Base-by-base conservation (phyloP, 768 basidiomycete genomes). In the Tephrocybe sp. region DNA sequence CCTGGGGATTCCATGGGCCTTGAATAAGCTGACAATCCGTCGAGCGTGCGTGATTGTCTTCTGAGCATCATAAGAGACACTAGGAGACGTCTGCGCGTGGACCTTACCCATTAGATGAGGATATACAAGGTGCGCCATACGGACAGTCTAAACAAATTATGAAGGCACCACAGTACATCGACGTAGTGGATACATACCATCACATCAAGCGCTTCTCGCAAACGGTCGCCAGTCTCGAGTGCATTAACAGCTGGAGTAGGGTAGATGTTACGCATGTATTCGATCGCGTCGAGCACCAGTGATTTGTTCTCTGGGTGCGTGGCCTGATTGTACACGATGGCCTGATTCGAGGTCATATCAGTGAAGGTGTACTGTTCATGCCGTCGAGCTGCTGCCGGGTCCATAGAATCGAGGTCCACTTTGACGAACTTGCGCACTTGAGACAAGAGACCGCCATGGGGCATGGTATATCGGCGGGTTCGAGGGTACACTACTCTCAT, bases 301-400 rank as follows among this genome's bases (percentile, higher is more conserved):
- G 59, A 49, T 0, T 47, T 57, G 30, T 69, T 65, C 25, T 72
- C 71, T 3, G 69, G 63, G 26, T 64, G 62, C 10, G 50, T 58
- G 4, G 69, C 67, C 42, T 77, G 65, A 28, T 58, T 56, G 58
- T 70, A 65, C 9, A 71, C 72, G 51, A 79, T 72, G 15, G 72
- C 76, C 58, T 78, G 76, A 49, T 79, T 80, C 10, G 76, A 79
- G 25, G 75, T 79, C 76, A 78, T 78, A 58, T 78, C 72, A 46
- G 58, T 62, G 65, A 78, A 78, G 45, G 58, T 63, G 65, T 76
- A 76, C 36, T 51, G 53, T 18, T 56, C 60, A 55, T 76, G 67
- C 6, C 67, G 61, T 23, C 59, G 57, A 1, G 76, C 71, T 28
- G 71, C 70, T 24, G 53, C 64, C 18, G 71, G 70, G 54, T 77